These are phyloP conservation scores for Elaeis oleifera DNA, from an alignment of 202 grass and related monocot species.

Conservation along the genomic window DNA sequence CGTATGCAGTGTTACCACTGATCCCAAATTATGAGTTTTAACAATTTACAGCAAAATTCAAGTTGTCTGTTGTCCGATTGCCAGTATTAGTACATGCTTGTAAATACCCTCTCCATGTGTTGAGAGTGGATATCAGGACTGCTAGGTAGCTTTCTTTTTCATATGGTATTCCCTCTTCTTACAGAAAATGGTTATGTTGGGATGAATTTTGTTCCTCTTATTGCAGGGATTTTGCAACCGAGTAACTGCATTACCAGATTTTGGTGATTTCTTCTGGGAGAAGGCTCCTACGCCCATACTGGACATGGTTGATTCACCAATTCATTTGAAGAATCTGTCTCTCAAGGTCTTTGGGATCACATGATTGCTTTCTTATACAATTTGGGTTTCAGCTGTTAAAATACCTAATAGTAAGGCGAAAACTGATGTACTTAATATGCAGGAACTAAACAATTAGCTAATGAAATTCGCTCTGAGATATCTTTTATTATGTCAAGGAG, in stretches of 20 bases:
- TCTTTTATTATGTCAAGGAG: slow-evolving; percentile 54
- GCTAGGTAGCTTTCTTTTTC: background rate
- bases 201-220: background rate
- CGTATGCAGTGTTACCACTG: no score
- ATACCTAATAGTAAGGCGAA: slow-evolving; percentile 7
- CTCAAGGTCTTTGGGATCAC: slow-evolving; percentile 35
- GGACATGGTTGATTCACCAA: slow-evolving; percentile 52
- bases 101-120: no score
- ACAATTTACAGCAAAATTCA: no score
- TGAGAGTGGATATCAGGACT: no score
- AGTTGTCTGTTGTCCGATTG: no score
- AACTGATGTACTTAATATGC: slow-evolving; percentile 11
- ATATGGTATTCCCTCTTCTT: background rate
- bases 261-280: slow-evolving; percentile 66
- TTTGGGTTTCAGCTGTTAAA: background rate
- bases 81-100: no score
- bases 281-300: slow-evolving; percentile 63
- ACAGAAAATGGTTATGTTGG: background rate
- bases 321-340: slow-evolving; percentile 73
- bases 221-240: slow-evolving; percentile 30
- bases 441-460: slow-evolving; percentile 57
- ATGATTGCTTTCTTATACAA: slow-evolving; percentile 8
- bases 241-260: slow-evolving; percentile 35
- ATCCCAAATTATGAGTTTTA: no score
- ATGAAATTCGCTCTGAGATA: slow-evolving; percentile 68